A percentile compares a stretch with the other conserved stretches of the same genome.
These are phyloP conservation scores for Neurospora sp. DNA, from an alignment of 495 filamentous ascomycete species.

Conservation along the genomic window DNA sequence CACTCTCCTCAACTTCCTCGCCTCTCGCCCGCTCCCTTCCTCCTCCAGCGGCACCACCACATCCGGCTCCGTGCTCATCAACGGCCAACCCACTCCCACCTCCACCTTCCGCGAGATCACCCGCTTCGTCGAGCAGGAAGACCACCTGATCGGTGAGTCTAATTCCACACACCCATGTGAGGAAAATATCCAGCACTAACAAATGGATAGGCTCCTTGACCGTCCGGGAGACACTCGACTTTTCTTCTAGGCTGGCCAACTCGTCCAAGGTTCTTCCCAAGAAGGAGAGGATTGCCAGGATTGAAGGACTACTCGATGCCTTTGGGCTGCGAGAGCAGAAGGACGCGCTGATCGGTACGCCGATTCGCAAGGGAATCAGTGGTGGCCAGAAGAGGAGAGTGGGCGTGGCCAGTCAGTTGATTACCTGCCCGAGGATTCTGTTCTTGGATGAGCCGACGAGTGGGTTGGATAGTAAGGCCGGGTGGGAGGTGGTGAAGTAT, in stretches of 20 bases:
- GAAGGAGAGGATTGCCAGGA: constrained; percentile 64
- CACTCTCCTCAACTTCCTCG: constrained; percentile 65
- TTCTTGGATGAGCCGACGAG: constrained; percentile 79
- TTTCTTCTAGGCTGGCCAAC: constrained; percentile 68
- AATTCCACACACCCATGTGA: too few relatives aligned
- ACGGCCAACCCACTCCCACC: constrained; percentile 36
- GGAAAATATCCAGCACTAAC: too few relatives aligned
- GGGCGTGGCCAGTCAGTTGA: constrained; percentile 69
- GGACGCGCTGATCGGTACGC: constrained; percentile 62
- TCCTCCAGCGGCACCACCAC: neutral
- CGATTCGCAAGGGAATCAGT: constrained; percentile 66
- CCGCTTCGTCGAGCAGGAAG: constrained; percentile 78
- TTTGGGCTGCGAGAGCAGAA: constrained; percentile 65
- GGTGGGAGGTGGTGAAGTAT: constrained; percentile 73
- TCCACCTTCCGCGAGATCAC: constrained; percentile 41
- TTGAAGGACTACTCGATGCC: constrained; percentile 76
- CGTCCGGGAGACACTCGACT: constrained; percentile 64
- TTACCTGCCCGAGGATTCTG: constrained; percentile 67
- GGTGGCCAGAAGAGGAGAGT: constrained; percentile 72
- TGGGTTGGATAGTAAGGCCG: constrained; percentile 69
- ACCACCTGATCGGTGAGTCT: constrained; percentile 56
- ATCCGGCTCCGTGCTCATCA: constrained; percentile 42
- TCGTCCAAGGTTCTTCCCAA: constrained; percentile 10
- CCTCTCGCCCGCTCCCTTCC: constrained; percentile 50
- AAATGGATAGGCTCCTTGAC: constrained; percentile 42